These are phyloP conservation scores for Pythium monospermum DNA, from an alignment of 352 stramenopile genomes.

Conservation along the genomic window DNA sequence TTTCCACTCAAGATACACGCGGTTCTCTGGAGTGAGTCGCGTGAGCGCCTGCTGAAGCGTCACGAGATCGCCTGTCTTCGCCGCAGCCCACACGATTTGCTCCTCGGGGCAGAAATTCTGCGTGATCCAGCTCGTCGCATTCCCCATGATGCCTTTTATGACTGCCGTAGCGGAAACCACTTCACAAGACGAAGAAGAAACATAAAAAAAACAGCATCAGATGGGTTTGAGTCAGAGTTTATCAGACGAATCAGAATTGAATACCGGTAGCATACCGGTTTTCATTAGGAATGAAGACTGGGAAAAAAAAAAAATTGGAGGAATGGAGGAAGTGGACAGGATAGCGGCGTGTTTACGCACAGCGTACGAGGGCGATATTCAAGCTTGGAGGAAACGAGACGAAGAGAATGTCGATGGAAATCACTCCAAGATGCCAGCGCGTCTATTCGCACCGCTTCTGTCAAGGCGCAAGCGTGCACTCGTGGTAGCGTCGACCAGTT, in stretches of 20 bases:
- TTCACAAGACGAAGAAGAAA: too few relatives aligned
- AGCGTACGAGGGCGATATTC: not conserved
- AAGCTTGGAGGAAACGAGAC: not conserved
- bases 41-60: slow-evolving; percentile 43
- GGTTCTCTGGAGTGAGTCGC: slow-evolving; percentile 49
- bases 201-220: too few relatives aligned
- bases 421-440: too few relatives aligned
- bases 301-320: not conserved
- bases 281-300: not conserved
- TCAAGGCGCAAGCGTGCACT: too few relatives aligned
- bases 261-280: too few relatives aligned
- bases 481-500: too few relatives aligned
- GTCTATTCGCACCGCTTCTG: slow-evolving; percentile 1
- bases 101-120: slow-evolving; percentile 68
- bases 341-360: not conserved
- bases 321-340: not conserved
- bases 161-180: too few relatives aligned
- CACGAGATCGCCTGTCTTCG: slow-evolving; percentile 61
- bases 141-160: slow-evolving; percentile 76
- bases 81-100: slow-evolving; percentile 70
- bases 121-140: slow-evolving; percentile 66
- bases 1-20: slow-evolving; percentile 63
- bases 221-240: too few relatives aligned
- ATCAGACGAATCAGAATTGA: too few relatives aligned
- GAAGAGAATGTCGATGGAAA: not conserved